Percentiles rank a stretch among this genome's conserved stretches.
phyloP scores from a whole-genome alignment of 2,329 filamentous ascomycete species.

The Aspergillus fructus region DNA sequence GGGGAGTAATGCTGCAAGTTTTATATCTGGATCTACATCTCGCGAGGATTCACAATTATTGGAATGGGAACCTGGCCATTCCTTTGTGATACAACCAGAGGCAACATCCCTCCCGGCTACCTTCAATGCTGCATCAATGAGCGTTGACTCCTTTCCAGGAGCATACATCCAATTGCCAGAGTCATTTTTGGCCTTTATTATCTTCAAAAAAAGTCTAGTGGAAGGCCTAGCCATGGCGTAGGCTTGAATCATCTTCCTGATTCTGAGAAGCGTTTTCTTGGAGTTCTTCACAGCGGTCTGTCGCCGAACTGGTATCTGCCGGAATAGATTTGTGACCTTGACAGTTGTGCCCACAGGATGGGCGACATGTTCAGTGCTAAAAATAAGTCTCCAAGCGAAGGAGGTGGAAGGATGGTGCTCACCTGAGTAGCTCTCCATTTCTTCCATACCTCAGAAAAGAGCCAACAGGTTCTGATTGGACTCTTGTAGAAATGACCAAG shows the following conservation, averaged over 20 bases:
- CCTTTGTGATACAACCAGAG: constrained; percentile 46
- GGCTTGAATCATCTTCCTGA: constrained; percentile 55
- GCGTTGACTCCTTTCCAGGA: constrained; percentile 47
- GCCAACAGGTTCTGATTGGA: constrained; percentile 57
- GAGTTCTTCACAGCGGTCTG: constrained; percentile 54
- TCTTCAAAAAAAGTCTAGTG: constrained; percentile 56
- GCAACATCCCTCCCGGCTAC: constrained; percentile 55
- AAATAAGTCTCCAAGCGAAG: background rate
- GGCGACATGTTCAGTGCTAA: constrained; percentile 44
- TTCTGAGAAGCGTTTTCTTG: constrained; percentile 49
- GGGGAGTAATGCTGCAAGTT: constrained; percentile 52
- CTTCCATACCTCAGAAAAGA: constrained; percentile 51
- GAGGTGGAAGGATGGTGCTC: constrained; percentile 8
- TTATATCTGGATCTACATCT: constrained; percentile 32
- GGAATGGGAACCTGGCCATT: constrained; percentile 29
- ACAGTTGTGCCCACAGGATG: constrained; percentile 63
- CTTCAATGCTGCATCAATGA: constrained; percentile 57
- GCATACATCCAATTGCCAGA: constrained; percentile 62
- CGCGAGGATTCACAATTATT: constrained; percentile 14
- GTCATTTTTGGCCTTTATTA: constrained; percentile 61
- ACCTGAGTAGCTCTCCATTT: constrained; percentile 51
- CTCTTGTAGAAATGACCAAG: constrained; percentile 56
- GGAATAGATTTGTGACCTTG: constrained; percentile 57
- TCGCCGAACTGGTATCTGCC: constrained; percentile 58
- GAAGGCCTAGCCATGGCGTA: constrained; percentile 61